Evolutionary conservation across 345 rosid genomes (phyloP).

Genomic region (Erysimum cheiranthoides): DNA sequence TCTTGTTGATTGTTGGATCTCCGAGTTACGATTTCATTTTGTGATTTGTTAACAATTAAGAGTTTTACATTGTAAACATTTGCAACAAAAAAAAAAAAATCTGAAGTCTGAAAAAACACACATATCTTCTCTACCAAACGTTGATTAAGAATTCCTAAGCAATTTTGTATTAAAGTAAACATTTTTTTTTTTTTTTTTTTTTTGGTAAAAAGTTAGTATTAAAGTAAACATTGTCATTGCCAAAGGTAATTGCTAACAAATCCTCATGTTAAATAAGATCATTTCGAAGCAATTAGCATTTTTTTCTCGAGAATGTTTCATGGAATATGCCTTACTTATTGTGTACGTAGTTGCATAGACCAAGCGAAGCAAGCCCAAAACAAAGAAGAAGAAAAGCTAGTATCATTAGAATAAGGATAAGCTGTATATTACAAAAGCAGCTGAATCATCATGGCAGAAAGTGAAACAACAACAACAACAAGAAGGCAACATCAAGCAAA

Average conservation of each 20-base stretch:
- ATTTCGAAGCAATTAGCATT: too few species aligned
- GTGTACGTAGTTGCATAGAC: background rate
- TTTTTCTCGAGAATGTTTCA: background rate
- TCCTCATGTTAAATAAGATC: too few species aligned
- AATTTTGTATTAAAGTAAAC: too few species aligned
- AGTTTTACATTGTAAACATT: too few species aligned
- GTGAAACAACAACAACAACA: conserved; percentile 9
- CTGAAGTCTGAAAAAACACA: too few species aligned
- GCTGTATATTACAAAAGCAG: conserved; percentile 21
- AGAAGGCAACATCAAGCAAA: conserved; percentile 21
- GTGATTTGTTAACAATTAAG: too few species aligned
- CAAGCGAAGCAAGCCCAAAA: background rate
- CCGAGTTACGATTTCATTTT: too few species aligned
- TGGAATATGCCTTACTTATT: background rate
- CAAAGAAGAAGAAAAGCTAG: background rate
- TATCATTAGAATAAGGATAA: conserved; percentile 5
- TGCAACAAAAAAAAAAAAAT: too few species aligned
- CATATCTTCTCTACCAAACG: background rate
- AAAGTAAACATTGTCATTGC: too few species aligned
- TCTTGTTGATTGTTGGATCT: background rate
- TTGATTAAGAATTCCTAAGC: background rate
- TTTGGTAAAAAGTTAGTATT: too few species aligned
- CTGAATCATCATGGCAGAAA: conserved; percentile 6
- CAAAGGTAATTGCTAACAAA: too few species aligned
- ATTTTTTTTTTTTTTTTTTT: too few species aligned